Base-by-base conservation (phyloP, 768 basidiomycete species). In the Amanita molliuscula region DNA sequence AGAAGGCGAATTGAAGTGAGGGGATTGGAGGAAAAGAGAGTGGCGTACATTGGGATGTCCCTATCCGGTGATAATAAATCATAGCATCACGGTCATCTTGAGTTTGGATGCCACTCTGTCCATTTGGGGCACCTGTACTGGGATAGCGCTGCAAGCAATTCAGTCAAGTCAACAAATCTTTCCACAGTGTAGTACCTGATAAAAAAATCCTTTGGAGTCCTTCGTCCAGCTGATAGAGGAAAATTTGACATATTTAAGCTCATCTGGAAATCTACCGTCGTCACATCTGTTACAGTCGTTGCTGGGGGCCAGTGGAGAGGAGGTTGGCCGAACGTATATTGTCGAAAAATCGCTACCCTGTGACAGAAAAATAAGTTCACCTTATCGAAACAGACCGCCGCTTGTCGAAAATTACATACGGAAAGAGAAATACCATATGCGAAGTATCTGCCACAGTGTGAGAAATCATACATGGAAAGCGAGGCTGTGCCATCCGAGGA, bases 141-240 rank as follows among this genome's bases (percentile, higher is more conserved):
- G 84, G 83, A 59, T 76, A 87, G 13, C 86, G 76, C 72, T 75
- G 37, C 25, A 69, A 11, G 20, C n/a, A 16, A 40, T 15, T 48
- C n/a, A 48, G 46, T 40, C 29, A 25, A 23, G 41, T 25, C 20
- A 35, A 9, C 28, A n/a, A 11, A 44, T 16, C 44, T 20, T 15
- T 20, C 2, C 13, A 15, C 10, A 21, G 21, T 0, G 18, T 37
- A 53, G 25, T 55, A 71, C 72, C 71, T 89, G 88, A 61, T 92
- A 92, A 66, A 91, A 88, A 65, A 91, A 88, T 1, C 89, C 88
- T 53, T 79, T 81, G 48, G 79, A 82, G 63, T 90, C 86, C 49
- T 79, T 77, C 3, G 81, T 81, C 89, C 88, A 91, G 23, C 71
- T 68, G 37, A 89, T 72, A 9, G 69, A 64, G 0, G 82, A 84